Base-by-base conservation (phyloP, 2,329 filamentous ascomycete genomes). In the Aspergillus sp. region DNA sequence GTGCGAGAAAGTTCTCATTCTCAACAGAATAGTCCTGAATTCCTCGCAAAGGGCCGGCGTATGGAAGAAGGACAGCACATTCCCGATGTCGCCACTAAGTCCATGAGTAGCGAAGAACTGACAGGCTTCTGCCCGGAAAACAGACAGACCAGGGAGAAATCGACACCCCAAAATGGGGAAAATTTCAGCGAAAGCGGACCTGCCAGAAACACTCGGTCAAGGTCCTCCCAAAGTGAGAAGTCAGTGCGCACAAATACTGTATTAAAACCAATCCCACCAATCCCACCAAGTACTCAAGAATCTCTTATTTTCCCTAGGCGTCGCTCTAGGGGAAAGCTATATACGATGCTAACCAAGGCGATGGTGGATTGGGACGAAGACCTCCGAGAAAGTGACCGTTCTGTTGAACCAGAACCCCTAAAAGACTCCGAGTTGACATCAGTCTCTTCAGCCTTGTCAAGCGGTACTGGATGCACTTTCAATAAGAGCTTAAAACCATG, bases 301-400 rank as follows among this genome's bases (percentile, higher is more conserved):
- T 63, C 61, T 7, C 46, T 63, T 21, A 57, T 66, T 23, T 60
- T 61, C 11, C 50, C 60, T 31, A 45, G 52, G 14, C 64, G 57
- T 19, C 59, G 56, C 14, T 53, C 58, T 4, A 59, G 55, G 12
- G 65, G 54, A 35, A 67, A 67, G 15, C 57, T 51, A 9, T 62
- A 67, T 52, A 64, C 52, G 41, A 33, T 58, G 4, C 55, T 56
- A 12, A 50, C 56, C 6, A 63, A 64, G 41, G 49, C 41, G 4
- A 54, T 61, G 15, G 64, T 73, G 14, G 67, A 73, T 49, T 71
- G 68, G 70, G 67, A 69, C 47, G 68, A 73, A 61, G 68, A 69
- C 31, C 59, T 71, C 39, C 64, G 68, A 14, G 64, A 64, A 25
- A 72, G 64, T 33, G 64, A 66, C 12, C 62, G 62, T 6, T 64